These are phyloP conservation scores for Candida sonorensis DNA, from an alignment of 805 yeast genomes.

Conservation along the genomic window DNA sequence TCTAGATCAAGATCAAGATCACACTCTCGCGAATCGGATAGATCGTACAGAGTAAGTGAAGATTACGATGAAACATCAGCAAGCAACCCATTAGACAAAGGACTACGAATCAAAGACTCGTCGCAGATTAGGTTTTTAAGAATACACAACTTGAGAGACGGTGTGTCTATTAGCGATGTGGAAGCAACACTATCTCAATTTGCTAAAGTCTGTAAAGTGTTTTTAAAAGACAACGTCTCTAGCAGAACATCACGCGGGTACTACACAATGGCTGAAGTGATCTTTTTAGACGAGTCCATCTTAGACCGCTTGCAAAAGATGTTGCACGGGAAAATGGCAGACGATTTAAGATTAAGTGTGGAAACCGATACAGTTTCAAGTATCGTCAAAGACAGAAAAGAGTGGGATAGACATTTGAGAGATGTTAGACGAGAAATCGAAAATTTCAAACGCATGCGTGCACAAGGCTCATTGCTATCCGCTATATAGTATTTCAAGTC, in stretches of 20 bases:
- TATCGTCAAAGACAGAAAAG: slow-evolving; percentile 3
- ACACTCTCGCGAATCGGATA: too few species aligned
- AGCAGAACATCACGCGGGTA: too few species aligned
- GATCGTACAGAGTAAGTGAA: too few species aligned
- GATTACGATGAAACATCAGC: too few species aligned
- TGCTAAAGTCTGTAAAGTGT: slow-evolving; percentile 15
- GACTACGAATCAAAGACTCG: slow-evolving; percentile 18
- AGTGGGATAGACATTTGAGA: slow-evolving; percentile 1
- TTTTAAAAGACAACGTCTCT: slow-evolving; percentile 22
- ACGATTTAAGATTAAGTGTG: slow-evolving; percentile 33
- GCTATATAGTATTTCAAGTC: too few species aligned
- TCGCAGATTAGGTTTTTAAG: slow-evolving; percentile 20
- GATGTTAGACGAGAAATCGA: slow-evolving; percentile 2
- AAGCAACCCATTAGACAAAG: too few species aligned
- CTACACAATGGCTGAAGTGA: slow-evolving; percentile 33
- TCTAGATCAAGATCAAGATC: too few species aligned
- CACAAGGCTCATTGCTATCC: neutral
- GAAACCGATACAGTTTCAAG: slow-evolving; percentile 20
- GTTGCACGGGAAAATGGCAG: slow-evolving; percentile 40
- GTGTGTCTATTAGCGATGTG: slow-evolving; percentile 26
- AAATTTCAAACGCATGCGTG: slow-evolving; percentile 1
- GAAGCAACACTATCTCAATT: slow-evolving; percentile 16
- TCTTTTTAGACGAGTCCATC: too few species aligned
- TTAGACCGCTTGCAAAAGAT: too few species aligned
- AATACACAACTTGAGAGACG: slow-evolving; percentile 25